Evolutionary conservation across 805 yeast species (phyloP).

Genomic region (Yarrowia sp.): DNA sequence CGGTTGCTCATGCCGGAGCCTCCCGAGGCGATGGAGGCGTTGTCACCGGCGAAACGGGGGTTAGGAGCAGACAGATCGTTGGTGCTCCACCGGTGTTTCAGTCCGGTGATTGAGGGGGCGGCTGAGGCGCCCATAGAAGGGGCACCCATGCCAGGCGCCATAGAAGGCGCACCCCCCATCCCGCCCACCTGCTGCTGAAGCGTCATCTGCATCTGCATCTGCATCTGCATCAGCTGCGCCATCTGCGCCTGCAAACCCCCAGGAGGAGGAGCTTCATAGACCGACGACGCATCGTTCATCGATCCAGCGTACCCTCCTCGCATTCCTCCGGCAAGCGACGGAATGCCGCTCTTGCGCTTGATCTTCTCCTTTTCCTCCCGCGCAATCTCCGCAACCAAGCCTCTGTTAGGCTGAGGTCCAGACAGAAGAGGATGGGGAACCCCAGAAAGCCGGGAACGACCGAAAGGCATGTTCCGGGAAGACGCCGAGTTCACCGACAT

Average conservation of each 20-base stretch:
- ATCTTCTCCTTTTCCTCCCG: conserved; percentile 42
- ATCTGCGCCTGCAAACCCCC: conserved; percentile 37
- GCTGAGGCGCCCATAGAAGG: not conserved
- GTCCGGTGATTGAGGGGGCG: not conserved
- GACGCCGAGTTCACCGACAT: not conserved
- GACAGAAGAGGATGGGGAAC: conserved; percentile 19
- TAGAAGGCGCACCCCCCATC: not conserved
- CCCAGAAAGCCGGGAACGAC: not conserved
- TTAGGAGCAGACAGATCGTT: not conserved
- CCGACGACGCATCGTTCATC: conserved; percentile 17
- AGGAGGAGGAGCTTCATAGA: conserved; percentile 28
- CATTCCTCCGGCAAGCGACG: not conserved
- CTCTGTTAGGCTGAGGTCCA: conserved; percentile 34
- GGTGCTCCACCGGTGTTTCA: conserved; percentile 14
- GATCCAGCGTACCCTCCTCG: conserved; percentile 12
- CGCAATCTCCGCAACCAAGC: conserved; percentile 44
- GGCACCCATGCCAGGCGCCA: not conserved
- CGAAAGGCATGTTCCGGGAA: conserved; percentile 13
- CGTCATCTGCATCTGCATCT: conserved; percentile 34
- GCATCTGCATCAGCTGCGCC: conserved; percentile 39
- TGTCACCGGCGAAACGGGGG: not conserved
- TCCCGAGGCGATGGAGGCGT: conserved; percentile 2
- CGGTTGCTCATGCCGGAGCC: conserved; percentile 16
- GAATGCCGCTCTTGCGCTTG: conserved; percentile 32
- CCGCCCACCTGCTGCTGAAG: conserved; percentile 24